Evolutionary conservation across 768 basidiomycete species (phyloP).

Genomic region (Psilocybe azurescens): DNA sequence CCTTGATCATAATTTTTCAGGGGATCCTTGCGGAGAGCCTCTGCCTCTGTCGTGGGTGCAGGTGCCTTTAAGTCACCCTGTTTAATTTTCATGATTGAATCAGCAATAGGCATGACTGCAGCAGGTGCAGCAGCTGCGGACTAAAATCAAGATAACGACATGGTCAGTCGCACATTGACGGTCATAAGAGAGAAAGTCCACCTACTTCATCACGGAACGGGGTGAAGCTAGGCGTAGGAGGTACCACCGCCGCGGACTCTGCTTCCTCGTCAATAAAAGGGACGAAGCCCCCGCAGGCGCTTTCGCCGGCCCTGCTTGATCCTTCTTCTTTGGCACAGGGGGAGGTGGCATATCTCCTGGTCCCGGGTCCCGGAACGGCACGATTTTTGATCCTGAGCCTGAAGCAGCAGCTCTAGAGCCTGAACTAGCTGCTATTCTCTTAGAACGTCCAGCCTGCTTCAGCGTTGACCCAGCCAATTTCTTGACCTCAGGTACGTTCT

Average conservation of each 20-base stretch:
- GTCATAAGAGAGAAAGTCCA: slow-evolving; percentile 16
- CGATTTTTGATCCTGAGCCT: slow-evolving; percentile 56
- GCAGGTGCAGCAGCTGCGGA: slow-evolving; percentile 33
- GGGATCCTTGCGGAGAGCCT: slow-evolving; percentile 79
- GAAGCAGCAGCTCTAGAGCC: slow-evolving; percentile 29
- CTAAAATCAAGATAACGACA: slow-evolving; percentile 13
- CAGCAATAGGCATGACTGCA: slow-evolving; percentile 42
- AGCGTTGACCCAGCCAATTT: slow-evolving; percentile 72
- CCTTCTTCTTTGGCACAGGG: slow-evolving; percentile 37
- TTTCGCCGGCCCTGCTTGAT: slow-evolving; percentile 31
- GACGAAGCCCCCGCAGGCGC: slow-evolving; percentile 38
- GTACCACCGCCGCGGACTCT: slow-evolving; percentile 28
- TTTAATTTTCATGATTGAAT: slow-evolving; percentile 75
- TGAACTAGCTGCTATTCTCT: slow-evolving; percentile 52
- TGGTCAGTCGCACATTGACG: slow-evolving; percentile 12
- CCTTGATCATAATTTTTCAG: slow-evolving; percentile 68
- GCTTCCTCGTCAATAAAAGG: slow-evolving; percentile 36
- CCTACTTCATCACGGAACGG: slow-evolving; percentile 79
- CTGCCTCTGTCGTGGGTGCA: slow-evolving; percentile 65
- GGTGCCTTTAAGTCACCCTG: slow-evolving; percentile 47
- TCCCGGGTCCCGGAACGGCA: slow-evolving; percentile 67
- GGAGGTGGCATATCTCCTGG: slow-evolving; percentile 54
- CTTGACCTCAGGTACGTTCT: slow-evolving; percentile 74
- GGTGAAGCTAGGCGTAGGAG: slow-evolving; percentile 63
- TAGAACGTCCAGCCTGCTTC: slow-evolving; percentile 62